Base-by-base conservation (phyloP, 345 rosid genomes). In the Viola odorata region DNA sequence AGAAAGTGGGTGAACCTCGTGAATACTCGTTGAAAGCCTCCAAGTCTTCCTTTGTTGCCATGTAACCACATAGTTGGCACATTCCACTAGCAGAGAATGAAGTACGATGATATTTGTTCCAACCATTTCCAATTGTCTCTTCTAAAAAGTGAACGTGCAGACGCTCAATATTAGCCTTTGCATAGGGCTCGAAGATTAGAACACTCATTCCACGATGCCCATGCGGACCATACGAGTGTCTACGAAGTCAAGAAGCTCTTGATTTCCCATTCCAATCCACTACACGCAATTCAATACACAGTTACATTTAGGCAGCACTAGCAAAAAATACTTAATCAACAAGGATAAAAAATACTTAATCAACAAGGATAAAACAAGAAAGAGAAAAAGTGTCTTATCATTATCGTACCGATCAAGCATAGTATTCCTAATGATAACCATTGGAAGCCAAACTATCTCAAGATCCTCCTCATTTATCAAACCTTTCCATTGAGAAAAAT, bases 251-350 rank as follows among this genome's bases (percentile, higher is more conserved):
- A 90, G 73, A 44, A 94, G 96, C 75, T 94, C 99, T 60, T 71
- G 89, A 70, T 91, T 94, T 37, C 97, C 99, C 97, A 94, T 94
- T 49, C 97, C 99, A 45, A 76, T 66, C 97, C 96, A 91, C 97
- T 88, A 70, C 52, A 77, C 16, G 23, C 56, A 61, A 65, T 64
- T 41, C 16, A 55, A 39, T 17, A 58, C n/a, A 39, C 11, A 55
- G 58, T 58, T n/a, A 41, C 37, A 40, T 72, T 77, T 65, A 69
- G 53, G 10, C 14, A 45, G 17, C 8, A 53, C n/a, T 40, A 50
- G 41, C 4, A 13, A 13, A 15, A n/a, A n/a, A n/a, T n/a, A n/a
- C n/a, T n/a, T n/a, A n/a, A n/a, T n/a, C n/a, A n/a, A n/a, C n/a
- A n/a, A n/a, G n/a, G n/a, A n/a, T n/a, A n/a, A n/a, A n/a, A n/a